Evolutionary conservation across 1,284 basidiomycete species (phyloP).

Genomic region (Moesziomyces antarcticus): DNA sequence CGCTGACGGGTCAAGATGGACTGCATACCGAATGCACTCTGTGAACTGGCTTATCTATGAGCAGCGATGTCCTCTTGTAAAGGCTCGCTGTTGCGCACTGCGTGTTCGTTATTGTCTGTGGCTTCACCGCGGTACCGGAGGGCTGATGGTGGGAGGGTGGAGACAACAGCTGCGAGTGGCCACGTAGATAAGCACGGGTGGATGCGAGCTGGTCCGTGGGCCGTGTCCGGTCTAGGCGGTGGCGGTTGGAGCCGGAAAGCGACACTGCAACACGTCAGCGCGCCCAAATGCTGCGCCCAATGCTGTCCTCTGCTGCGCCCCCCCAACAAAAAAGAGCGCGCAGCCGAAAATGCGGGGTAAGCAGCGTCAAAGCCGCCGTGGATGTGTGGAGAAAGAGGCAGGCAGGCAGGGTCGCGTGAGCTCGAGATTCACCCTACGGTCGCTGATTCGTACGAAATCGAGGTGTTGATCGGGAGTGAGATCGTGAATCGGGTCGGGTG

Average conservation of each 20-base stretch:
- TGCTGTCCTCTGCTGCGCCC: no score
- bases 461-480: background rate
- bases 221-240: background rate
- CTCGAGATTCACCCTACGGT: no score
- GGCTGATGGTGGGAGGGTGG: background rate
- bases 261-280: background rate
- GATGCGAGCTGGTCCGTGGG: background rate
- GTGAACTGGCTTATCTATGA: background rate
- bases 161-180: background rate
- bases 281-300: no score
- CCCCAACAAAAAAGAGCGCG: background rate
- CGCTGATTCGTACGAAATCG: background rate
- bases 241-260: no score
- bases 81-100: no score
- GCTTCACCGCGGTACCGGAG: background rate
- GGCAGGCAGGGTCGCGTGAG: background rate
- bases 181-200: background rate
- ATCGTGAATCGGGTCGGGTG: no score
- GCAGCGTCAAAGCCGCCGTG: background rate
- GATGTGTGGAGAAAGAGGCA: no score
- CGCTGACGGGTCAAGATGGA: constrained; percentile 27
- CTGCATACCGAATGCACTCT: constrained; percentile 15
- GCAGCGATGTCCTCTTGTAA: no score
- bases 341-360: background rate
- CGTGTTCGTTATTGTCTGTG: no score